Evolutionary conservation across 768 basidiomycete species (phyloP), one percentile per base, ranked within the genome.

Genomic region (Amanita pseudoporphyria): DNA sequence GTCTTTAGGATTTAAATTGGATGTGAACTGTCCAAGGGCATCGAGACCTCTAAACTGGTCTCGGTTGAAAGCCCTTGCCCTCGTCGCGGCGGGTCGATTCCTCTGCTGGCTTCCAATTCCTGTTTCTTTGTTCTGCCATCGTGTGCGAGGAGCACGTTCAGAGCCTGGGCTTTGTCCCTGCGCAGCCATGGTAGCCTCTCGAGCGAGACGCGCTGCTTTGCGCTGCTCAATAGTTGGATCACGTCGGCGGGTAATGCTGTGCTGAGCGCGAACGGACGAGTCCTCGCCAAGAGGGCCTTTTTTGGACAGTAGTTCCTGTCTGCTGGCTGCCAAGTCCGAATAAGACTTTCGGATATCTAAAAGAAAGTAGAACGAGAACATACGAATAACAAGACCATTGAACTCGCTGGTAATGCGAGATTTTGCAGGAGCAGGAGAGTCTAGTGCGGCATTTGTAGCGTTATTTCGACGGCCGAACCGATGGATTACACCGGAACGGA

Each of bases 311-410:
- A 57, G 18, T 18, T 57, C 56, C 45, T 55, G 49, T 4, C 22
- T 59, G 59, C 45, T 58, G 40, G 31, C 54, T 54, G 21, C 55
- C 48, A 9, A 55, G 59, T 58, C 37, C 30, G n/a, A 21, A 40
- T 41, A 22, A 28, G 26, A 42, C 14, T 39, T 1, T 19, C 5
- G 6, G 41, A 13, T 2, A 40, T 26, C 2, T 21, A 35, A n/a
- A 30, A 40, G 16, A 21, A 14, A 37, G 10, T 5, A 31, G 41
- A 24, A 10, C 33, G 62, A 5, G n/a, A 16, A 47, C 68, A 56
- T 58, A 70, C 70, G 68, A 56, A 70, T 70, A 41, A 52, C 31
- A 43, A 71, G 54, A 38, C 57, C 50, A 31, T 54, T 58, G 56
- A 58, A 63, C 37, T 53, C 57, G 31, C 37, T 56, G 16, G 58